Evolutionary conservation across 2,329 filamentous ascomycete genomes (phyloP), one percentile per base, ranked within the genome.

Genomic region (Arachnopeziza araneosa): DNA sequence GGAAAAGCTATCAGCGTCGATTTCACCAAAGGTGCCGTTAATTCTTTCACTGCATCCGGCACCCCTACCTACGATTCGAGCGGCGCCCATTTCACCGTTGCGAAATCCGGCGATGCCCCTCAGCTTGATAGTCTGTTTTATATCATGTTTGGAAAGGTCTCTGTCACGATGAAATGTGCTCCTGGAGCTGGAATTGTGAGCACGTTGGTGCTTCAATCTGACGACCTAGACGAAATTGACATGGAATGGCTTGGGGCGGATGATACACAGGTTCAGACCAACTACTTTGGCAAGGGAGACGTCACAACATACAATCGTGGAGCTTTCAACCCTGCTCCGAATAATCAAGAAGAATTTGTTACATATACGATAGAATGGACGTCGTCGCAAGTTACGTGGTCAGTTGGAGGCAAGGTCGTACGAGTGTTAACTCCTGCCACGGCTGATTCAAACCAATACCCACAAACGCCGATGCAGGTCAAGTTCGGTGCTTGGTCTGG

Each of bases 61-160:
- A 81, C 79, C 21, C 86, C 90, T 2, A 85, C 85, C 1, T 98
- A 96, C 77, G 83, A 81, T 72, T 79, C 80, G 59, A 83, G 93
- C 72, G 95, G 95, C 61, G 93, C 83, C 24, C 84, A 83, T 19
- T 96, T 99, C 73, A 92, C 90, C 24, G 87, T 99, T 56, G 76
- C 84, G 56, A 78, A 86, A 70, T 81, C 86, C 55, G 93, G 93
- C 60, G 91, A 99, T 72, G 84, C 91, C 2, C 95, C 95, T 0
- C 89, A 93, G 73, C 84, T 99, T 63, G 83, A 83, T 65, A 96
- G 92, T 63, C 85, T 95, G 70, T 98, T 96, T 84, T 98, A 97
- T 80, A 96, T 99, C 78, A 98, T 99, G 95, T 99, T 97, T 74
- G 95, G 95, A 67, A 89, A 88, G 64, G 90, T 97, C 71, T 89